Evolutionary conservation across 306 rosid species (phyloP).

Genomic region (Delonix regia): DNA sequence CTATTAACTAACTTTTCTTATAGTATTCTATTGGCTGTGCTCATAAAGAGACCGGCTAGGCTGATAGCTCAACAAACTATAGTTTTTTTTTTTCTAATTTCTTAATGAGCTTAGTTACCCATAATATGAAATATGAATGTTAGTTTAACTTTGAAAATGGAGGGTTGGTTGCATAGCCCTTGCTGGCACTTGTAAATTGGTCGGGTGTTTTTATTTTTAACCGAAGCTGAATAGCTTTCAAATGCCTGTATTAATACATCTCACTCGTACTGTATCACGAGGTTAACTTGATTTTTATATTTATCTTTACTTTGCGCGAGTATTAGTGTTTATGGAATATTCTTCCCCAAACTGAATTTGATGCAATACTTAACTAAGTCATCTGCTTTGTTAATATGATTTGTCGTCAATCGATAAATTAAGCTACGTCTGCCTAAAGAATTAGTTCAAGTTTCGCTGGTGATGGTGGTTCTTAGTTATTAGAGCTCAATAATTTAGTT

Average conservation of each 20-base stretch:
- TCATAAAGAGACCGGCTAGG: conserved; percentile 1
- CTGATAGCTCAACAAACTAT: conserved; percentile 36
- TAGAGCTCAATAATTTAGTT: neutral
- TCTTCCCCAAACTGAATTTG: neutral
- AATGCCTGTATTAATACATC: neutral
- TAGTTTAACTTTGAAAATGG: neutral
- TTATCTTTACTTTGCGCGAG: neutral
- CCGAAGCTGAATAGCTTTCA: neutral
- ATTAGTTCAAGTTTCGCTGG: too few relatives aligned
- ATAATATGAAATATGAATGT: conserved; percentile 9
- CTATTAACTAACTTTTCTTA: conserved; percentile 30
- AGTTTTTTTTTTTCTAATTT: too few relatives aligned
- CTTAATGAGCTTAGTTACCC: conserved; percentile 5
- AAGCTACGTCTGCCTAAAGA: too few relatives aligned
- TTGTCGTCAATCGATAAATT: neutral
- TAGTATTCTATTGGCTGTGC: conserved; percentile 9
- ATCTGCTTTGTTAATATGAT: neutral
- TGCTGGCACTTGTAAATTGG: neutral
- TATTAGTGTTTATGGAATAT: too few relatives aligned
- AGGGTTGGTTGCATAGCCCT: neutral
- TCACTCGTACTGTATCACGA: too few relatives aligned
- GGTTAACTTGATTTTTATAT: neutral
- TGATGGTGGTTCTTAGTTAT: too few relatives aligned
- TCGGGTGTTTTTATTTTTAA: neutral
- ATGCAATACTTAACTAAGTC: neutral